Base-by-base conservation (phyloP, 225 moss, liverwort and hornwort species). In the Anthoceros angustus region DNA sequence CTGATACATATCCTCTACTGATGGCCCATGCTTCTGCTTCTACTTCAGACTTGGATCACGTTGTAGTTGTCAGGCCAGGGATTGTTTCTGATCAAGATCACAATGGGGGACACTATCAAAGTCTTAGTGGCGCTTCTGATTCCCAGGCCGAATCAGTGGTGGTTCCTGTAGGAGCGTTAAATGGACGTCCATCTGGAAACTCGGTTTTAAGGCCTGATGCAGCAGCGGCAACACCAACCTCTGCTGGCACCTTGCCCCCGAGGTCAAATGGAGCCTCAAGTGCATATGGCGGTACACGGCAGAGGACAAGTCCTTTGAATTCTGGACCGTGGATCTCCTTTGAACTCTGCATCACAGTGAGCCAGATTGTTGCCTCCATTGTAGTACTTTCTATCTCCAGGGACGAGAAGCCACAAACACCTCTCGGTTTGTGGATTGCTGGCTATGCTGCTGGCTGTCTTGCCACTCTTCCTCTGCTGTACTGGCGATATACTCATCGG, bases 1-100 rank as follows among this genome's bases (percentile, higher is more conserved):
- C 80, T 70, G 83, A 83, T 75, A 80, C 75, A 41, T 83, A 66
- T 69, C 83, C 83, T 42, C 71, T 83, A 77, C 83, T 83, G 75
- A 83, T 83, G 80, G 80, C 74, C 77, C 80, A 73, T 42, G 69
- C 73, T 70, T 60, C 71, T 63, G 46, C 69, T 61, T 70, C 42
- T 62, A 32, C 32, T 32, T 32, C 32, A 32, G 74, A 66, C 15
- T 70, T 74, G 70, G 83, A 83, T 68, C 83, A 83, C 48, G 83
- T 83, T 38, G 77, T 83, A 61, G 77, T 71, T 15, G 77, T 83
- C 67, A 69, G 75, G 61, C 77, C 75, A 25, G 68, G 66, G 39
- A 11, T 72, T 25, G 42, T 65, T 60, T 60, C 77, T 62, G 63
- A 77, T n/a, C 71, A 64, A 70, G 82, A 64, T 23, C 75, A 69